Evolutionary conservation across 1,284 basidiomycete species (phyloP), one percentile per base, ranked within the genome.

Genomic region (Apiotrichum sp.): DNA sequence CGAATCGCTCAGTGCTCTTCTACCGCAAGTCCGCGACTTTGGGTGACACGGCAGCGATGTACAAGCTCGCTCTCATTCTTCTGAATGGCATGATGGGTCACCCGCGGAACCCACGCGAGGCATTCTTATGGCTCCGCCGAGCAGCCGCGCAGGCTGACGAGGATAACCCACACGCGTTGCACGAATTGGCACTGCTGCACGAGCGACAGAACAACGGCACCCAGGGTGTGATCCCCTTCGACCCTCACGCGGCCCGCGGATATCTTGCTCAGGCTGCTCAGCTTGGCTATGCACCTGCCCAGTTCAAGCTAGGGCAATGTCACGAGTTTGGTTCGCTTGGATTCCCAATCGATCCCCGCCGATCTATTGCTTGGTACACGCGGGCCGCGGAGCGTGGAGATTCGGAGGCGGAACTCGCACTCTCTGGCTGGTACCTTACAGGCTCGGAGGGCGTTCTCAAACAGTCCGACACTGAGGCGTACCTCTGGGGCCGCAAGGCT

Each of bases 31-130:
- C 96, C 2, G 92, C 92, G 2, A 92, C 92, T 0, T 78, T 98
- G 35, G 93, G 93, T 36, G 96, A 98, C 74, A 98, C 93, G 0
- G 86, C 95, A 42, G 96, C 93, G 2, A 98, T 98, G 96, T 98
- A 97, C 80, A 98, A 98, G 77, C 84, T 98, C 13, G 93, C 93
- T 13, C 93, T 97, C 86, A 90, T 98, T 59, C 80, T 97, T 45
- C 81, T 98, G 14, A 84, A 89, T 47, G 95, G 93, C 3, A 76
- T 86, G 32, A 80, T 98, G 31, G 88, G 86, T 14, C 91, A 96
- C 72, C 85, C 82, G 50, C 84, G 83, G 58, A 98, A 95, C 68
- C 84, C 86, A 1, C 84, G 92, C 47, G 95, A 98, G 72, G 93
- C 93, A 6, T 85, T 96, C 58, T 87, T 86, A 48, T 99, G 96